Base-by-base conservation (phyloP, 2,329 filamentous ascomycete species). In the Aspergillus brasiliensis region DNA sequence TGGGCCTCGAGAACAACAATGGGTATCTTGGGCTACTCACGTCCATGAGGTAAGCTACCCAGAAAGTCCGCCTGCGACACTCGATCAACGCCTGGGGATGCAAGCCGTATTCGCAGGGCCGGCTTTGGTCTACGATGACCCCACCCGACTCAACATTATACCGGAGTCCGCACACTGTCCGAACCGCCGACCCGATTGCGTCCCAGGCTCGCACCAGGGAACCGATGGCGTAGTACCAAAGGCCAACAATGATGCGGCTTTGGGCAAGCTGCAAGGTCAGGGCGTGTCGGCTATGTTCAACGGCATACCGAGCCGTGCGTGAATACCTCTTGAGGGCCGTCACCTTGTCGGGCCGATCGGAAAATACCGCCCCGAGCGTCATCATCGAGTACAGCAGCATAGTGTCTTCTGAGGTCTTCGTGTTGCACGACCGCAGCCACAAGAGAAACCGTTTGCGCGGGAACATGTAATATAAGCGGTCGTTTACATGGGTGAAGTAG, bases 31-130 rank as follows among this genome's bases (percentile, higher is more conserved):
- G 17, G 27, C 25, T 44, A 54, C 81, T 78, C 74, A 83, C 82
- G 75, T 92, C 90, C 72, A 90, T 82, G 66, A 91, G 77, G 65
- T 88, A 90, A 54, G 86, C 83, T 27, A 86, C 85, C 89, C 89
- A 92, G 68, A 91, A 88, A 0, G 88, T 91, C 58, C 90, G 82
- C 63, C 89, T 82, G 61, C 86, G 83, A 66, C 87, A 88, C 74
- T 92, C 90, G 23, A 83, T 82, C 65, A 88, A 83, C 28, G 84
- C 85, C 52, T 75, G 74, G 59, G 80, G 81, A 65, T 82, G 84
- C 63, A 90, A 79, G 19, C 81, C 84, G 67, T 86, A 87, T 4
- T 86, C 85, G 56, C 81, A 83, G 0, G 69, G 68, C n/a, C 75
- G 68, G 13, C 75, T 75, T 52, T 83, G 82, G 1, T 75, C 73